Conservation (phyloP, 257 asterid species). For the Nicotiana sylvestris region DNA sequence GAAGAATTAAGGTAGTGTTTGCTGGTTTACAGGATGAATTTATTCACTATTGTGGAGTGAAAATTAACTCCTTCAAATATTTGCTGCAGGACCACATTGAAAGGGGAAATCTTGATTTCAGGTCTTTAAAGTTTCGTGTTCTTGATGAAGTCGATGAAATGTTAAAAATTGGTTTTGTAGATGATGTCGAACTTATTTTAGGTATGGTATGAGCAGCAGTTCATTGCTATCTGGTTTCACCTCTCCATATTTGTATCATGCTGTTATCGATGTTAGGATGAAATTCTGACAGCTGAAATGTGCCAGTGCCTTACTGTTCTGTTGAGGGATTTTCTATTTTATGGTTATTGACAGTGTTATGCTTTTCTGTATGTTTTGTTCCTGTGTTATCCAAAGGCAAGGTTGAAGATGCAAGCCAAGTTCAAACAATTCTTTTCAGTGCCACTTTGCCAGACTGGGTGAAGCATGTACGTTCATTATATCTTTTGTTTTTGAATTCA, state of each 20-base stretch:
- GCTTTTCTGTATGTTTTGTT: neutral
- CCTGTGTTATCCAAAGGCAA: slow-evolving; percentile 41
- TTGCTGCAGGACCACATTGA: slow-evolving; percentile 71
- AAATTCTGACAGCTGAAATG: neutral
- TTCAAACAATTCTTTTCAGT: slow-evolving; percentile 94
- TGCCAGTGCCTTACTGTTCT: neutral
- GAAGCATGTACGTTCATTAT: slow-evolving; percentile 43
- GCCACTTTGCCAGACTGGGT: slow-evolving; percentile 95
- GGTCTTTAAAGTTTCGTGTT: slow-evolving; percentile 76
- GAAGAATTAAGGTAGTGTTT: slow-evolving; percentile 74
- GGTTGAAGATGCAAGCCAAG: slow-evolving; percentile 77
- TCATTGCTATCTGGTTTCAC: neutral
- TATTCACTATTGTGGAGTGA: neutral
- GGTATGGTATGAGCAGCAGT: slow-evolving; percentile 38
- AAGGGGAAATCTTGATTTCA: slow-evolving; percentile 74
- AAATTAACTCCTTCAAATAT: slow-evolving; percentile 7
- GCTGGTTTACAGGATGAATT: neutral
- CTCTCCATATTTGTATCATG: neutral
- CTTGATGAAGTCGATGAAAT: slow-evolving; percentile 99
- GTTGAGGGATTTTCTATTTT: neutral
- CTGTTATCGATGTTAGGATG: neutral
- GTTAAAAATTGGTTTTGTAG: slow-evolving; percentile 99
- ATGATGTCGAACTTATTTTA: slow-evolving; percentile 92
- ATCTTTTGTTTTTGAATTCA: neutral
- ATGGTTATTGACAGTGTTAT: neutral